A percentile compares a stretch with the other conserved stretches of the same genome.
phyloP scores from a whole-genome alignment of 495 filamentous ascomycete genomes.

The Penicillium parvum region DNA sequence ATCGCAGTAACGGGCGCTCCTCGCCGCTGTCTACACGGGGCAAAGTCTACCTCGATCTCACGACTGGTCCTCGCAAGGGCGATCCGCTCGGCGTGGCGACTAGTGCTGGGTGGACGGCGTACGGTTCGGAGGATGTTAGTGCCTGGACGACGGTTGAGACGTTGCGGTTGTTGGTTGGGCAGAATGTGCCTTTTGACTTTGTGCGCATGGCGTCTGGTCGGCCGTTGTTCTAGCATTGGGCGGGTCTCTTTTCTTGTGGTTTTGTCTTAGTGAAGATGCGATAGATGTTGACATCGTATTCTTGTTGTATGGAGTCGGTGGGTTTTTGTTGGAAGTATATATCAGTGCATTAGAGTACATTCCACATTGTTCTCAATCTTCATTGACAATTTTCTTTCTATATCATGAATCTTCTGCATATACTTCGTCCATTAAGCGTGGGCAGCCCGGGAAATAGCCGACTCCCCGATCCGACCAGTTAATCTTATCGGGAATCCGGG shows the following conservation, averaged over 20 bases:
- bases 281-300: slow-evolving; percentile 15
- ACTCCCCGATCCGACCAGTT: background rate
- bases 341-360: background rate
- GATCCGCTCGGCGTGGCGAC: slow-evolving; percentile 67
- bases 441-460: background rate
- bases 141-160: slow-evolving; percentile 82
- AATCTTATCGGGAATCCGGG: slow-evolving; percentile 9
- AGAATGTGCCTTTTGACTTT: slow-evolving; percentile 85
- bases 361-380: too few species aligned
- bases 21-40: slow-evolving; percentile 50
- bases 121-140: slow-evolving; percentile 71
- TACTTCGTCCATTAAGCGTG: too few species aligned
- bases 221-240: slow-evolving; percentile 53
- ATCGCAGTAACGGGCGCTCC: slow-evolving; percentile 36
- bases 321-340: background rate
- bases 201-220: slow-evolving; percentile 71
- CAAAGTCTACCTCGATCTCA: slow-evolving; percentile 78
- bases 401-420: too few species aligned
- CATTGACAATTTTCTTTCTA: too few species aligned
- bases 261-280: slow-evolving; percentile 2
- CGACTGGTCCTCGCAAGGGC: slow-evolving; percentile 60
- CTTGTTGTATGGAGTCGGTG: slow-evolving; percentile 1
- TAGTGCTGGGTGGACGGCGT: slow-evolving; percentile 69
- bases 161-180: slow-evolving; percentile 68
- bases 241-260: background rate